Evolutionary conservation across 2,329 filamentous ascomycete genomes (phyloP), one percentile per base, ranked within the genome.

Genomic region (Phoma sp.): DNA sequence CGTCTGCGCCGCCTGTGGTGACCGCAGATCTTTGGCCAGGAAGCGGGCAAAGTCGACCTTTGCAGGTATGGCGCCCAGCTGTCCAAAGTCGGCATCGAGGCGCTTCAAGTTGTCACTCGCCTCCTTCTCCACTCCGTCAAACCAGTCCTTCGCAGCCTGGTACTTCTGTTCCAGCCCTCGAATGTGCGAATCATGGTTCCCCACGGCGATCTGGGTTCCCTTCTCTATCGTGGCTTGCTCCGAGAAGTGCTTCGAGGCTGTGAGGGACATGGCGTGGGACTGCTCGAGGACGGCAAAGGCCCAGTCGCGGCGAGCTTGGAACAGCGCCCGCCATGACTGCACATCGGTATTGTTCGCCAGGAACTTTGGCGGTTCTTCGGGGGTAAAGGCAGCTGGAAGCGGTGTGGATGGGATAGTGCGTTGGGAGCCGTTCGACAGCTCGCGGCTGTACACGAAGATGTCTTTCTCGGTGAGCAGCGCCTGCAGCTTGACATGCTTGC

Each of bases 391-490:
- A 47, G 81, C 79, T 6, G 83, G 80, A 76, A 89, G 64, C 62
- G 78, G 82, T 54, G 79, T 80, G 29, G 83, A 84, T 28, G 80
- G 68, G 38, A 83, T 79, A 56, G 7, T 81, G 67, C 45, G 83
- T 67, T 68, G 78, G 83, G 60, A 60, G 56, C 66, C 57, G 64
- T 69, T 68, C 59, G 76, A 71, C 67, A 79, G 70, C 72, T 78
- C 87, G 58, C 92, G 89, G 75, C 97, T 92, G 76, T 96, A 99
- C 46, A 98, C 86, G 73, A 90, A 98, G 52, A 99, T 87, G 73
- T 98, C 92, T 62, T 86, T 90, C 84, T 97, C 93, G 29, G 85
- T 87, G 61, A 91, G 85, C 40, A 97, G 83, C 29, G 87, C 89
- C 70, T 93, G 90, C 29, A 87, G 80, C 76, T 93, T 93, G 68